Evolutionary conservation across 2,329 filamentous ascomycete genomes (phyloP).

Genomic region (Samsoniella hepiali): DNA sequence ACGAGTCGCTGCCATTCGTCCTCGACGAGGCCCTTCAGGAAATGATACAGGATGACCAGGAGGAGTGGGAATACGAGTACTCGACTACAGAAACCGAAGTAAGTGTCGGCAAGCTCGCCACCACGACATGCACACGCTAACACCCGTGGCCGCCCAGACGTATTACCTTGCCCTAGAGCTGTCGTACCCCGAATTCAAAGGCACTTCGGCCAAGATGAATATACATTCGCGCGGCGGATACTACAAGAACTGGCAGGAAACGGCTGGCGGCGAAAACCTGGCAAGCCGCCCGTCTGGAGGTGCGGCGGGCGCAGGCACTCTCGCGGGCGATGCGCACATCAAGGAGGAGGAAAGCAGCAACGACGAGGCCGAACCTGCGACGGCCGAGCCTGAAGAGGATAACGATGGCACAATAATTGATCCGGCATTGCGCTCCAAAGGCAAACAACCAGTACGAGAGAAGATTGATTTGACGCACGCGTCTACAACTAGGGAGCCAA

Average conservation of each 20-base stretch:
- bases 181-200: constrained; percentile 56
- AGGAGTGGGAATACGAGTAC: constrained; percentile 68
- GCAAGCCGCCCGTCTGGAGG: constrained; percentile 23
- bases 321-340: constrained; percentile 19
- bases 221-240: constrained; percentile 45
- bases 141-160: constrained; percentile 41
- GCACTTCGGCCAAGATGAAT: constrained; percentile 38
- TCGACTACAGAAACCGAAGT: constrained; percentile 62
- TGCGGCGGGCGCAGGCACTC: neutral
- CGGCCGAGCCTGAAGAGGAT: constrained; percentile 27
- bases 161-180: constrained; percentile 64
- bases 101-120: neutral
- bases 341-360: constrained; percentile 28
- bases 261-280: constrained; percentile 21
- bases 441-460: constrained; percentile 17
- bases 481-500: constrained; percentile 13
- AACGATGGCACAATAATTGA: constrained; percentile 29
- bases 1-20: neutral
- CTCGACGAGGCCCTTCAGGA: constrained; percentile 30
- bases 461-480: constrained; percentile 16
- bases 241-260: constrained; percentile 41
- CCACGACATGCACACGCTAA: neutral
- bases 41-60: constrained; percentile 41
- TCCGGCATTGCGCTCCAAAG: constrained; percentile 26
- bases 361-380: constrained; percentile 32